Evolutionary conservation across 331 rosid genomes (phyloP), one percentile per base, ranked within the genome.

Genomic region (Quercus tomentella): DNA sequence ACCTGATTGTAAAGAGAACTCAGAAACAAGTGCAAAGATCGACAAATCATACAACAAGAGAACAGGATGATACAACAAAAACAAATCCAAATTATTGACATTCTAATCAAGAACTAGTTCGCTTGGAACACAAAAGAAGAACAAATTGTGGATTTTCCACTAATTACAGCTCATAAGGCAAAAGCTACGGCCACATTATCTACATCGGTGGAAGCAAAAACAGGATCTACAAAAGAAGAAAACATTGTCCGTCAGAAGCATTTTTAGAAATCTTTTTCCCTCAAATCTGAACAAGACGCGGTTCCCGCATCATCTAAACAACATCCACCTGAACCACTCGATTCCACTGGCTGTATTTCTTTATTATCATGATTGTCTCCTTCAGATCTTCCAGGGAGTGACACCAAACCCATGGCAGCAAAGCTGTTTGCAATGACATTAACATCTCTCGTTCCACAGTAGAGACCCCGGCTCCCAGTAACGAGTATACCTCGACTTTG

Each of bases 381-480:
- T 4, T 70, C 55, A n/a, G 94, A 84, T 33, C 81, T 85, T 73
- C 92, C 97, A 21, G 98, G 82, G 8, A 95, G 82, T 57, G 99
- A 89, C 26, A 78, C 97, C 41, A 93, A 85, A 51, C 98, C 87
- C 89, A 96, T 88, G 65, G 98, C 97, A 22, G 97, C 97, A 52
- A 96, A 82, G 87, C 94, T 93, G 73, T 82, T 91, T 4, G 99
- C 93, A 55, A 91, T 86, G 15, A 84, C 92, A 56, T 75, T 79
- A 16, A 95, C 88, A 61, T 96, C 97, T 62, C 91, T 80, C 43
- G 93, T 81, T 84, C 89, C 96, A 0, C 92, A 49, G 35, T 96
- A 96, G n/a, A 93, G 87, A 65, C 97, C 98, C 1, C 92, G 89
- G 81, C 97, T 96, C 66, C 97, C 99, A 10, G 94, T 8, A 68